phyloP scores from a whole-genome alignment of 345 rosid species.

The Pistacia atlantica region DNA sequence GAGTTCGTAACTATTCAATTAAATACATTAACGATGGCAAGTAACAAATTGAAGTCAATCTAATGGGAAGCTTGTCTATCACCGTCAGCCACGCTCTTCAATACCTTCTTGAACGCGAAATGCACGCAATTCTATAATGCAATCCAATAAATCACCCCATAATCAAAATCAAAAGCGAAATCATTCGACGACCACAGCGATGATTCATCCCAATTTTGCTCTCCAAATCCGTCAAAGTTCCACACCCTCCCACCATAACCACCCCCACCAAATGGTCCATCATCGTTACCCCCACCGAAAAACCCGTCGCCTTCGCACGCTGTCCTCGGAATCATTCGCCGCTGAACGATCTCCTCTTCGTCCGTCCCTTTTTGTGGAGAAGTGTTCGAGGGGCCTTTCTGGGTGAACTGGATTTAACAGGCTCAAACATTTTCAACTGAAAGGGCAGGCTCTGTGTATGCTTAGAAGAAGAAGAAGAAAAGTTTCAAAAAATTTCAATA shows the following conservation, averaged over 20 bases:
- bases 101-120: conserved; percentile 76
- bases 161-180: conserved; percentile 72
- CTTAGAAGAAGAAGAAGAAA: too few relatives aligned
- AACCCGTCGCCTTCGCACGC: conserved; percentile 43
- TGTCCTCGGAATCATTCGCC: conserved; percentile 53
- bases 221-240: conserved; percentile 60
- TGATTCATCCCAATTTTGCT: conserved; percentile 45
- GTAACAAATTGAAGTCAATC: conserved; percentile 58
- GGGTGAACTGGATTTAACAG: conserved; percentile 44
- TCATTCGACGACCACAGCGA: conserved; percentile 50
- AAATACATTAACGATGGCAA: neutral
- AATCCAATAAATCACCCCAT: conserved; percentile 96
- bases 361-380: conserved; percentile 31
- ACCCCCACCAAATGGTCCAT: conserved; percentile 52
- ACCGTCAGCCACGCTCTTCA: conserved; percentile 48
- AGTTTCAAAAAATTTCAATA: too few relatives aligned
- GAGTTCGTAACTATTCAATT: conserved; percentile 12
- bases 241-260: conserved; percentile 71
- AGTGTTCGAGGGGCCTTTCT: conserved; percentile 48
- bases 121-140: conserved; percentile 84
- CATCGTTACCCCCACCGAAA: conserved; percentile 44
- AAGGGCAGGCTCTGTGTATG: too few relatives aligned
- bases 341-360: conserved; percentile 37
- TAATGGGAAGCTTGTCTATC: conserved; percentile 61
- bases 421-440: neutral